Evolutionary conservation across 306 rosid species (phyloP), one percentile per base, ranked within the genome.

Genomic region (Fragaria nilgerrensis): DNA sequence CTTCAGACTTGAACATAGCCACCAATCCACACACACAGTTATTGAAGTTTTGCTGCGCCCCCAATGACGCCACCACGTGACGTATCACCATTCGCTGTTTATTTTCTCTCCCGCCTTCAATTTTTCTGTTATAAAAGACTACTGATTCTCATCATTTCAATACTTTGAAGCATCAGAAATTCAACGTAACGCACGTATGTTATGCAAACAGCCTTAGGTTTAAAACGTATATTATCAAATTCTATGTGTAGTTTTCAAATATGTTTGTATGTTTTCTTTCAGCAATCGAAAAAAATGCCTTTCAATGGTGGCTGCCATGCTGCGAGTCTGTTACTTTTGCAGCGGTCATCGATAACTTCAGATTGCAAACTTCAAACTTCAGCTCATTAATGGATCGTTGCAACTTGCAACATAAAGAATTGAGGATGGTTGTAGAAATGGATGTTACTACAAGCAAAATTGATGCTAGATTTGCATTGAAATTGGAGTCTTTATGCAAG

Each of bases 401-500:
- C 41, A 37, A 37, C 41, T 32, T 32, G 36, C 36, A 53, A 19
- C 59, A 20, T 7, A 16, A 50, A 9, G 29, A 59, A 27, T 12
- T 59, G 16, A 59, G 65, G 8, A 4, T 23, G 14, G 36, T 23
- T 25, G 7, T 59, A 22, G 65, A 59, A 13, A 9, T 3, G 65
- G 27, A 55, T 27, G 4, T 20, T 0, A 55, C 13, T 0, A 8
- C 1, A 9, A 22, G 61, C 14, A 55, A n/a, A 34, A 34, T 34
- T 65, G 43, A 65, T 7, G 70, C 47, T 34, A 7, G 22, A 17
- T 39, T 34, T 37, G 66, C 19, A 43, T 34, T 67, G 53, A 65
- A 68, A 63, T 77, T 43, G 68, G 70, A 58, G 52, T 55, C 69
- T 49, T 44, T 48, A 59, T 62, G 75, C 58, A 68, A 17, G 50